These are phyloP conservation scores for Solanum medicagineum DNA, from an alignment of 257 asterid genomes.

Conservation along the genomic window DNA sequence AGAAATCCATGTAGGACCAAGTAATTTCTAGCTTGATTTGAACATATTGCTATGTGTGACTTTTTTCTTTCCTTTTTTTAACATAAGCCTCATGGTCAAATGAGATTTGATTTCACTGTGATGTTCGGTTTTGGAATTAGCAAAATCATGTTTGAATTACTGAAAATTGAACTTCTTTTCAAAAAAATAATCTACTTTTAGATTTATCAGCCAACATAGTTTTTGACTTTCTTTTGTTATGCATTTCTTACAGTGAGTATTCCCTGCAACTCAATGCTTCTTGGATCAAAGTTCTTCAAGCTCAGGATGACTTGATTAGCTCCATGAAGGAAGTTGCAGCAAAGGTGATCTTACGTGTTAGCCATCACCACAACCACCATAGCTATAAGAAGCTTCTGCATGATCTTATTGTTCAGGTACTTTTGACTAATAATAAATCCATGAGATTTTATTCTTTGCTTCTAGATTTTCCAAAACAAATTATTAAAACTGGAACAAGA, in stretches of 20 bases:
- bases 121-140: neutral
- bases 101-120: neutral
- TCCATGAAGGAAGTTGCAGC: constrained; percentile 63
- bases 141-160: neutral
- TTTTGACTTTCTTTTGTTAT: neutral
- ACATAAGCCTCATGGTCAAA: neutral
- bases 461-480: neutral
- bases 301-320: constrained; percentile 78
- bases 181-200: neutral
- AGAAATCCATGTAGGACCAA: neutral
- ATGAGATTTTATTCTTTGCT: neutral
- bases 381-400: constrained; percentile 48
- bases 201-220: neutral
- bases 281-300: constrained; percentile 76
- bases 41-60: neutral
- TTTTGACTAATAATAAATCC: neutral
- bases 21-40: neutral
- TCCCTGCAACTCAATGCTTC: constrained; percentile 83
- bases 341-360: constrained; percentile 38
- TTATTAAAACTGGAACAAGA: neutral
- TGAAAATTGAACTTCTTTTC: neutral
- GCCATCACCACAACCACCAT: constrained; percentile 41
- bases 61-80: neutral
- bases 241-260: constrained; percentile 46
- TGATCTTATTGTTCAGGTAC: constrained; percentile 76